These are phyloP conservation scores for Pilatotrama ljubarskyi DNA, from an alignment of 768 basidiomycete species.

Conservation along the genomic window DNA sequence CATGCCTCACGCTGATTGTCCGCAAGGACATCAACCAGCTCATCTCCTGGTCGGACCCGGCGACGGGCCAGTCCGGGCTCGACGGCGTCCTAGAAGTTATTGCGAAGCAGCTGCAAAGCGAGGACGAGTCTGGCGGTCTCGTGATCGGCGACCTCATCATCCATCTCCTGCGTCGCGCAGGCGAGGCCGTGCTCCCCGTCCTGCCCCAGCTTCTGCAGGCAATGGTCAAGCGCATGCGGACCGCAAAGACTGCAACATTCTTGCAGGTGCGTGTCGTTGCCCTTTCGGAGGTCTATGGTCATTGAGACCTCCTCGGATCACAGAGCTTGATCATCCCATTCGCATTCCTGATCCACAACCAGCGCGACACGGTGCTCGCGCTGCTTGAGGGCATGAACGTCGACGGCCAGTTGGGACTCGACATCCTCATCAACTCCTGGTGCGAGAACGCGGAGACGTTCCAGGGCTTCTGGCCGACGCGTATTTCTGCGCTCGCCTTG, in stretches of 20 bases:
- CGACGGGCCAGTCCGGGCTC: conserved; percentile 70
- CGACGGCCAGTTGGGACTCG: conserved; percentile 66
- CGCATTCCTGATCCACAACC: conserved; percentile 88
- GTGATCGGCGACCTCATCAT: conserved; percentile 95
- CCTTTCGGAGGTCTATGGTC: neutral
- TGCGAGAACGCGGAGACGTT: conserved; percentile 93
- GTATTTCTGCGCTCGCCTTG: conserved; percentile 83
- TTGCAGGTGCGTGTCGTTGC: conserved; percentile 61
- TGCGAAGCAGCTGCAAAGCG: conserved; percentile 70
- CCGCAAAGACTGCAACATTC: conserved; percentile 89
- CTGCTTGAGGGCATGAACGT: conserved; percentile 71
- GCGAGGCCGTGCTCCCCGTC: conserved; percentile 77
- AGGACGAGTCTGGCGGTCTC: conserved; percentile 91
- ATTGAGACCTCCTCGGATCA: neutral
- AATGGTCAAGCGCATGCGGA: conserved; percentile 77
- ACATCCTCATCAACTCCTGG: conserved; percentile 90
- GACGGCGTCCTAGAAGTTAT: conserved; percentile 74
- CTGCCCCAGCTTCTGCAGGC: conserved; percentile 86
- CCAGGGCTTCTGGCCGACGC: conserved; percentile 92
- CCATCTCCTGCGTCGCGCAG: conserved; percentile 83
- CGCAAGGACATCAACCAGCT: conserved; percentile 87
- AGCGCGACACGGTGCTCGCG: conserved; percentile 75
- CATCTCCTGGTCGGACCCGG: conserved; percentile 66
- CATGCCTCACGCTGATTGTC: conserved; percentile 78
- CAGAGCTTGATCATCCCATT: conserved; percentile 92